Base-by-base conservation (phyloP, 1,284 basidiomycete species). In the Fomitopsis schrenkii region DNA sequence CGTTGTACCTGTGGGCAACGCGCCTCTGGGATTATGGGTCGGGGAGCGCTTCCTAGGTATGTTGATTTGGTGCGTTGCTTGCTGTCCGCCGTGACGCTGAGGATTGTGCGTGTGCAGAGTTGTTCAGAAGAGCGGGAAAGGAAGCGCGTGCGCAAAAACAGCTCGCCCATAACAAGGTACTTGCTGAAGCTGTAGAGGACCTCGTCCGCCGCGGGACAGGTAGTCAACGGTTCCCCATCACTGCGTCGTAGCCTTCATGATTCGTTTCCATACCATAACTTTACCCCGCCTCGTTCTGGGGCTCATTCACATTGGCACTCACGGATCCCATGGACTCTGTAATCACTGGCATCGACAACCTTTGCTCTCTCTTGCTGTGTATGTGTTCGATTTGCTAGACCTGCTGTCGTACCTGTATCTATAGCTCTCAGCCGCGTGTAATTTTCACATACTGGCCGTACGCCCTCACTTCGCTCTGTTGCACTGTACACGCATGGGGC, bases 31-130 rank as follows among this genome's bases (percentile, higher is more conserved):
- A 19, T 67, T 90, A 56, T 91, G 90, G 89, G 83, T 88, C 10
- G 89, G 88, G 4, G 83, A 90, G 67, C 76, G 86, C 54, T 82
- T 83, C 65, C 75, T 87, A 50, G 87, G 88, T 89, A 35, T 48
- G 59, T 52, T 58, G 12, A 40, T 14, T n/a, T 6, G 4, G 26
- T 14, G 7, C 15, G 40, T 36, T 17, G 30, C 8, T 7, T 30
- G 38, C 28, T 53, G 26, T 42, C 54, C 44, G 35, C 40, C 12
- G 12, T 15, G 8, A 22, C 36, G 40, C 50, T 64, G 28, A 64
- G 30, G 30, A 33, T 8, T 40, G 19, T 17, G 15, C 28, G 15
- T 40, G 62, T 57, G 41, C 63, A 84, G 87, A 88, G 65, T 63
- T 88, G 58, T 82, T 82, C 67, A 79, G 79, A 63, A 77, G 85